Evolutionary conservation across 2,329 filamentous ascomycete species (phyloP).

Genomic region (Monosporascus sp.): DNA sequence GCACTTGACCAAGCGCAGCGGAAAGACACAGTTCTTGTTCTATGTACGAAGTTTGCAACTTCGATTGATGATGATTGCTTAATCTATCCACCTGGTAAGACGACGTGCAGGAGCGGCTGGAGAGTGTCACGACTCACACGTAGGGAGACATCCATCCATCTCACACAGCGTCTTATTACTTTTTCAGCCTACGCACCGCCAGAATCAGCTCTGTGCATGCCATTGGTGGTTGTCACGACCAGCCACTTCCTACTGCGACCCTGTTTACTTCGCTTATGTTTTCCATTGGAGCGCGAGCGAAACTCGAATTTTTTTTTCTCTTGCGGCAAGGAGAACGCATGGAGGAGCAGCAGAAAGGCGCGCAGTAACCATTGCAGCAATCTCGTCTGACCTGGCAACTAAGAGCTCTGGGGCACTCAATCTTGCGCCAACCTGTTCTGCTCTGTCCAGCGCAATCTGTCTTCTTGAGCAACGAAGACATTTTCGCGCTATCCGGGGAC

Average conservation of each 20-base stretch:
- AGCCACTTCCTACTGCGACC: not conserved
- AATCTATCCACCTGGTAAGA: too few relatives aligned
- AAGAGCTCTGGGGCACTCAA: too few relatives aligned
- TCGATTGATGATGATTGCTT: too few relatives aligned
- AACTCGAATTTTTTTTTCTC: not conserved
- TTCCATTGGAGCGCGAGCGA: not conserved
- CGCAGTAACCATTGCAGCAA: not conserved
- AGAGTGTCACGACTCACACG: not conserved
- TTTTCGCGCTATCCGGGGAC: not conserved
- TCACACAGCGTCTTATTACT: not conserved
- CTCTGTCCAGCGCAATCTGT: not conserved
- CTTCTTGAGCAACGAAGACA: not conserved
- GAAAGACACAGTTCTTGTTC: too few relatives aligned
- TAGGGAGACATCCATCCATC: not conserved
- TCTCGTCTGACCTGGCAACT: not conserved
- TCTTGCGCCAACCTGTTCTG: not conserved
- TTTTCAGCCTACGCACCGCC: not conserved
- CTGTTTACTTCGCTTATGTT: not conserved
- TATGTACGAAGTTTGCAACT: too few relatives aligned
- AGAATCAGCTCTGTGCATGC: not conserved
- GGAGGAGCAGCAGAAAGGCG: not conserved
- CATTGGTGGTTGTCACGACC: not conserved
- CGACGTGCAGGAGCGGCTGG: too few relatives aligned
- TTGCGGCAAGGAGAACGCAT: not conserved
- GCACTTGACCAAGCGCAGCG: too few relatives aligned